These are phyloP conservation scores for Paracoccidioides lutzii DNA, from an alignment of 2,329 filamentous ascomycete genomes.

Conservation along the genomic window DNA sequence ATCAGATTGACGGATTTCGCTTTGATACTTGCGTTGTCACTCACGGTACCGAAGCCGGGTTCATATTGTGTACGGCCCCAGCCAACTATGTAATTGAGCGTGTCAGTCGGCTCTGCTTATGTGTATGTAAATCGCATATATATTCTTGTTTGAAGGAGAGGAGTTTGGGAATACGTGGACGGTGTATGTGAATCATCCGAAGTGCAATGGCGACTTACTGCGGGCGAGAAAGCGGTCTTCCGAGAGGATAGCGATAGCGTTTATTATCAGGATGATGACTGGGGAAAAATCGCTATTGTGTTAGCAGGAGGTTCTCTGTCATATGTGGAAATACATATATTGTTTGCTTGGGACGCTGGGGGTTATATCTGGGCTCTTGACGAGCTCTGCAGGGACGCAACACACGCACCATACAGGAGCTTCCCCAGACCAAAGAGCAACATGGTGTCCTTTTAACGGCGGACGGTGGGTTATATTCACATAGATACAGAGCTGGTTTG, in stretches of 20 bases:
- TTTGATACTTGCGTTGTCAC: slow-evolving; percentile 66
- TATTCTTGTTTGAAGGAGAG: neutral
- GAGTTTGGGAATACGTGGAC: neutral
- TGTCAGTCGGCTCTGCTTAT: neutral
- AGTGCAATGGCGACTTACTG: slow-evolving; percentile 38
- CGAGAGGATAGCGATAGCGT: slow-evolving; percentile 84
- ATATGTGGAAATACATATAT: slow-evolving; percentile 8
- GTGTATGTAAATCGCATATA: neutral
- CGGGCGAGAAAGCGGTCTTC: slow-evolving; percentile 87
- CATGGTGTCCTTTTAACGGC: slow-evolving; percentile 37
- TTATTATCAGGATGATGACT: slow-evolving; percentile 80
- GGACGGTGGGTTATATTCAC: slow-evolving; percentile 10
- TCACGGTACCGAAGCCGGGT: slow-evolving; percentile 61
- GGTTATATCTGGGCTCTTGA: neutral
- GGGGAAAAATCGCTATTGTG: slow-evolving; percentile 4
- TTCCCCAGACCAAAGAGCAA: slow-evolving; percentile 57
- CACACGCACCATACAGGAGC: slow-evolving; percentile 53
- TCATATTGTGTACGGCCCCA: slow-evolving; percentile 55
- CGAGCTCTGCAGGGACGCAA: neutral
- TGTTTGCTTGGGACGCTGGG: slow-evolving; percentile 8
- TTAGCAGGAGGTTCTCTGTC: slow-evolving; percentile 5
- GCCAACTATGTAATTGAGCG: slow-evolving; percentile 48
- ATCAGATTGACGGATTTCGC: slow-evolving; percentile 82
- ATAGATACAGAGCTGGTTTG: neutral
- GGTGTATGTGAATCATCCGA: neutral